These are phyloP conservation scores for Pterocarpus macrocarpus DNA, from an alignment of 306 rosid genomes.

Conservation along the genomic window DNA sequence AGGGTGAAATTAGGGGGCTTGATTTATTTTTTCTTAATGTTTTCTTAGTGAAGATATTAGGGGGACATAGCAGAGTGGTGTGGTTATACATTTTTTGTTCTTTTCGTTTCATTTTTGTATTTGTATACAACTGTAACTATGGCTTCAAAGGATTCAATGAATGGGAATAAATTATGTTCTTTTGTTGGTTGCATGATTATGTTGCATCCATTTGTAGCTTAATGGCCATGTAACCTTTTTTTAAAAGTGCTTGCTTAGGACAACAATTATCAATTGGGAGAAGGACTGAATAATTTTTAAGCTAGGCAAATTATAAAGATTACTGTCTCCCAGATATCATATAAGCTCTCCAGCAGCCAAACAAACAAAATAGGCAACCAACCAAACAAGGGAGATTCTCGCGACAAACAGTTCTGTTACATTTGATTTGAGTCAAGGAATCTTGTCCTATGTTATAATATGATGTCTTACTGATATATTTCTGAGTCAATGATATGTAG, in stretches of 20 bases:
- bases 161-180: constrained; percentile 48
- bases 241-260: constrained; percentile 24
- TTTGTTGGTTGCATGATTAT: constrained; percentile 43
- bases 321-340: constrained; percentile 37
- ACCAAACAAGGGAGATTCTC: constrained; percentile 34
- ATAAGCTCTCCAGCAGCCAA: constrained; percentile 39
- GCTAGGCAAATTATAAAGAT: constrained; percentile 22
- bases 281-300: constrained; percentile 40
- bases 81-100: constrained; percentile 45
- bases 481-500: neutral
- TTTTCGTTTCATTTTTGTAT: constrained; percentile 27
- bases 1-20: constrained; percentile 31
- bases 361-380: constrained; percentile 32
- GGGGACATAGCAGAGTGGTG: constrained; percentile 45
- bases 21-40: constrained; percentile 12
- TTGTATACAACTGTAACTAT: constrained; percentile 57
- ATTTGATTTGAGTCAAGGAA: constrained; percentile 35
- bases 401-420: constrained; percentile 42
- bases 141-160: constrained; percentile 51
- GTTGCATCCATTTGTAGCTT: constrained; percentile 29
- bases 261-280: constrained; percentile 5
- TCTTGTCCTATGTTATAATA: constrained; percentile 18
- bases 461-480: neutral
- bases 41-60: neutral
- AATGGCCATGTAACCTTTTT: constrained; percentile 9